Evolutionary conservation across 345 rosid species (phyloP), one percentile per base, ranked within the genome.

Genomic region (Corchorus olitorius): DNA sequence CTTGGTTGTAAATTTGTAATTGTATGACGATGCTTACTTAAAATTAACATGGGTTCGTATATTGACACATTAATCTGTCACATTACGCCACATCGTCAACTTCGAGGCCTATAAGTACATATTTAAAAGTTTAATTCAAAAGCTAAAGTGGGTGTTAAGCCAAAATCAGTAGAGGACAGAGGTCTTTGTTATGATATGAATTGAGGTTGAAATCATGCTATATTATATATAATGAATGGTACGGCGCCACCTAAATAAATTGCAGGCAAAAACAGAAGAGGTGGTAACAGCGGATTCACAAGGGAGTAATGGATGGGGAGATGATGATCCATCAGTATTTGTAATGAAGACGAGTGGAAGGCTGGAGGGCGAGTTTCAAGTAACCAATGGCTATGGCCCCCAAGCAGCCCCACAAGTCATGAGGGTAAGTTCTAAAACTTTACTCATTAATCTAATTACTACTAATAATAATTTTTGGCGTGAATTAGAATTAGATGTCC

Each of bases 341-440:
- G 81, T 37, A 67, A 78, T 86, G 65, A 65, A 15, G 6, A 41
- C 79, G 35, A 1, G 78, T 2, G 80, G 74, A 8, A 27, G 62
- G n/a, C 0, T 84, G 83, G 77, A 65, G 46, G 94, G 94, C 16
- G 94, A 90, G 80, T 90, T 84, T 80, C 91, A 86, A 76, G 82
- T 91, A 53, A 87, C 92, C 16, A 87, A 90, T 70, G 92, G 90
- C 41, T 86, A 89, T 37, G 94, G 92, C 41, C 88, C 85, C 0
- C 9, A 73, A 14, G 75, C 70, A 70, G 91, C 94, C 17, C 80
- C 85, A 43, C 71, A 80, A 68, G 81, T 87, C 54, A 86, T 88
- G 92, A 79, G 45, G 82, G 92, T 86, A 75, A 61, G 83, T 15
- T 4, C 50, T n/a, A 43, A 15, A 56, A 9, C 1, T 27, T 56